phyloP scores from a whole-genome alignment of 768 basidiomycete genomes.

The Mycena belliarum region DNA sequence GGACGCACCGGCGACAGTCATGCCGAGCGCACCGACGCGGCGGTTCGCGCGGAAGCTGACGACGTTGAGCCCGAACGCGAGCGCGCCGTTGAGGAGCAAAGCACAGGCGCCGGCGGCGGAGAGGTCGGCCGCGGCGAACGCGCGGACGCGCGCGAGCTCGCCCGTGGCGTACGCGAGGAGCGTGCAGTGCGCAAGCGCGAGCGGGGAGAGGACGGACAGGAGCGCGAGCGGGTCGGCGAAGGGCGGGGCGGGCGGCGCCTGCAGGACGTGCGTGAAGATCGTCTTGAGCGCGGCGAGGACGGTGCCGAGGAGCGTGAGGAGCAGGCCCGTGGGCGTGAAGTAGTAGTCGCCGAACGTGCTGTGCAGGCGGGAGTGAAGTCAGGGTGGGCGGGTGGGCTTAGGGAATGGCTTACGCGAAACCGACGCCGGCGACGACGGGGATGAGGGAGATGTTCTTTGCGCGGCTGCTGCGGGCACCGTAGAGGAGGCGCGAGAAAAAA shows the following conservation, averaged over 20 bases:
- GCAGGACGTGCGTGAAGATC: slow-evolving; percentile 83
- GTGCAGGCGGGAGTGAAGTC: slow-evolving; percentile 3
- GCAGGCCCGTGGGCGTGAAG: slow-evolving; percentile 80
- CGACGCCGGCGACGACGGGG: slow-evolving; percentile 89
- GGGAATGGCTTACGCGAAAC: slow-evolving; percentile 69
- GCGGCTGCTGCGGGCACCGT: slow-evolving; percentile 58
- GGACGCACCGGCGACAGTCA: slow-evolving; percentile 81
- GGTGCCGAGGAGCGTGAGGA: slow-evolving; percentile 89
- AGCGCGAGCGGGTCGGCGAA: slow-evolving; percentile 56
- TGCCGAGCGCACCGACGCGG: slow-evolving; percentile 83
- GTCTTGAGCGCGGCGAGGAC: slow-evolving; percentile 93
- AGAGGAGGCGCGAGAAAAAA: slow-evolving; percentile 67
- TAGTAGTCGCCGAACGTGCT: slow-evolving; percentile 97
- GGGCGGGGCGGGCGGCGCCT: slow-evolving; percentile 36
- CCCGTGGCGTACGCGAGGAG: slow-evolving; percentile 77
- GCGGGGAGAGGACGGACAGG: slow-evolving; percentile 85
- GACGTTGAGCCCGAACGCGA: slow-evolving; percentile 92
- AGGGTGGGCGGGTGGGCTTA: not conserved
- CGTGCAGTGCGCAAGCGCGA: slow-evolving; percentile 88
- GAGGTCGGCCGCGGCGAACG: slow-evolving; percentile 46
- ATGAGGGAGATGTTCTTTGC: slow-evolving; percentile 71
- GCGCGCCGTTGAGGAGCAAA: slow-evolving; percentile 73
- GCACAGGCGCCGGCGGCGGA: slow-evolving; percentile 45
- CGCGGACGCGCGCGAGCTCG: slow-evolving; percentile 67
- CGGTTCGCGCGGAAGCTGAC: slow-evolving; percentile 97